A percentile compares a stretch with the other conserved stretches of the same genome.
Conservation (phyloP, 345 rosid species). For the Geranium rotundifolium region DNA sequence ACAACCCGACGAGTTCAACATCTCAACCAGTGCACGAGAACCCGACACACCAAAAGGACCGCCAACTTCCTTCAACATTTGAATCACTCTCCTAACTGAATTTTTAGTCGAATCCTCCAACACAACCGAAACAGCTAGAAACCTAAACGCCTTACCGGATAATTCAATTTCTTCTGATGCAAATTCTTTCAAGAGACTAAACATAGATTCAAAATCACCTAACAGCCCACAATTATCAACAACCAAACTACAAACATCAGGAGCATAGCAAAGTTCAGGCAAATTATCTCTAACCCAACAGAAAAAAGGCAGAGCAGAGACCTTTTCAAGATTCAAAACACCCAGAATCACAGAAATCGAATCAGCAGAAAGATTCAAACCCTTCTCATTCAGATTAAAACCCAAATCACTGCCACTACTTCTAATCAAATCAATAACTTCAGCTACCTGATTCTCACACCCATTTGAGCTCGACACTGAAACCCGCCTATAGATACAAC, state of each 20-base stretch:
- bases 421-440: conserved; percentile 19
- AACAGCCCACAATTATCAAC: conserved; percentile 43
- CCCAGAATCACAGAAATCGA: conserved; percentile 13
- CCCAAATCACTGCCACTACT: conserved; percentile 18
- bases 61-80: conserved; percentile 27
- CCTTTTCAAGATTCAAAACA: conserved; percentile 23
- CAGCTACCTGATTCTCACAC: no score
- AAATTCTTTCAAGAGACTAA: conserved; percentile 21
- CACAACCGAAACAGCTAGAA: conserved; percentile 16
- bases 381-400: conserved; percentile 21
- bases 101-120: conserved; percentile 12
- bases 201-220: conserved; percentile 25
- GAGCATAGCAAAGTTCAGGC: conserved; percentile 17
- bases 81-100: conserved; percentile 17
- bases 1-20: conserved; percentile 20
- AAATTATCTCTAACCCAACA: conserved; percentile 19
- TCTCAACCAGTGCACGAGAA: conserved; percentile 26
- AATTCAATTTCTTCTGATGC: conserved; percentile 11
- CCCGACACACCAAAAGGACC: conserved; percentile 30
- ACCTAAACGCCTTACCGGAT: conserved; percentile 32
- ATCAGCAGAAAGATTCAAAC: conserved; percentile 21
- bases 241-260: conserved; percentile 32
- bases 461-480: no score
- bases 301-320: conserved; percentile 32
- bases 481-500: no score